Percentiles rank a stretch among this genome's conserved stretches.
phyloP scores from a whole-genome alignment of 345 rosid genomes.

The Physaria fendleri region DNA sequence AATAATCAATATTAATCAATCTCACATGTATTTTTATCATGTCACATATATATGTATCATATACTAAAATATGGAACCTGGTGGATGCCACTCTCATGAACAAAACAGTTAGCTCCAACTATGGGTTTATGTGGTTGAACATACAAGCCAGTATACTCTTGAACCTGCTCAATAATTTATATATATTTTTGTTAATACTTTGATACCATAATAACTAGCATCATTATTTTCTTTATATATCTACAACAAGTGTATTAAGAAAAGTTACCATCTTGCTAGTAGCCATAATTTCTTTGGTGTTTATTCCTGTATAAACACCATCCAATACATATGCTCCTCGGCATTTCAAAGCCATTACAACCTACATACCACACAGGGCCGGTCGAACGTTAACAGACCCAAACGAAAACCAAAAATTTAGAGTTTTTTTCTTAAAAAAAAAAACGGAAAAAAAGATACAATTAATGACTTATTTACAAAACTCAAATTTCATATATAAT shows the following conservation, averaged over 20 bases:
- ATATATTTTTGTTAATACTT: neutral
- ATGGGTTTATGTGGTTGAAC: conserved; percentile 89
- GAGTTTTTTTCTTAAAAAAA: too few relatives aligned
- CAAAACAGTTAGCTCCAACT: conserved; percentile 87
- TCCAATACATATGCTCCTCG: conserved; percentile 59
- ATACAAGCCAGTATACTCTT: conserved; percentile 69
- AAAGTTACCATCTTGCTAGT: conserved; percentile 81
- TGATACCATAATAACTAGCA: neutral
- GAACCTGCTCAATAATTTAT: conserved; percentile 44
- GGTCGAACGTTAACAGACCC: too few relatives aligned
- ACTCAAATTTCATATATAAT: too few relatives aligned
- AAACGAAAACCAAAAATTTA: too few relatives aligned
- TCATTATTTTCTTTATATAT: neutral
- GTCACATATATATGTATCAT: neutral
- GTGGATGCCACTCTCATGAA: conserved; percentile 86
- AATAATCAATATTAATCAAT: neutral
- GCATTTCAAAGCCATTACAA: conserved; percentile 84
- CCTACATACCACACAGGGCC: conserved; percentile 36
- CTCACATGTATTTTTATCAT: neutral
- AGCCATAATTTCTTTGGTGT: conserved; percentile 61
- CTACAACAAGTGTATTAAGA: neutral
- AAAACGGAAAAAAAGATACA: too few relatives aligned
- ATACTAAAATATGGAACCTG: conserved; percentile 13
- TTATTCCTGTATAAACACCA: conserved; percentile 63
- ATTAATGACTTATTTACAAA: too few relatives aligned